Evolutionary conservation across 192 early-diverging fungal genomes (phyloP), one percentile per base, ranked within the genome.

Genomic region (Phlyctochytrium bullatum): DNA sequence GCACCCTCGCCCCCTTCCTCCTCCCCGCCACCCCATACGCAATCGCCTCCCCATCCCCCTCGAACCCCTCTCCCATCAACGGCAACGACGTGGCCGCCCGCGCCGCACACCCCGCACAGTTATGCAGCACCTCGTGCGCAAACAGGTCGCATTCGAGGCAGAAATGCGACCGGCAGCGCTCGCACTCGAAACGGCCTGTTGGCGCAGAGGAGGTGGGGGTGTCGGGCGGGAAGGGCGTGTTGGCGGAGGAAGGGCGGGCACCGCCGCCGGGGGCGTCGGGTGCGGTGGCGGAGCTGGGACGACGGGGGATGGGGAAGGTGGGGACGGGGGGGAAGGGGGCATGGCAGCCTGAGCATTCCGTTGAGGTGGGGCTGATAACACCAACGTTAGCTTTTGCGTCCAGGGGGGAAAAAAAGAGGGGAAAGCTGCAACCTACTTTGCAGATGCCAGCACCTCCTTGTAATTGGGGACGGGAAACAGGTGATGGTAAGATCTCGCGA

Each of bases 141-240:
- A 90, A 98, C 1, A 92, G 61, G 75, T 98, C 96, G 74, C 96
- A 98, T 32, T 98, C 96, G 29, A 88, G 69, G 68, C 96, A 98
- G 71, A 91, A 96, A 33, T 82, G 77, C 29, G 93, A 73, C 31
- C 79, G 72, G 72, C 96, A 98, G 24, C 83, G 78, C 17, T 83
- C 83, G 75, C 96, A 98, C 34, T 85, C 77, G 69, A 86, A 93
- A 23, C 88, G 76, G 35, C 82, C 80, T 36, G 64, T 78, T 0
- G 34, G 27, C 25, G 75, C 71, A 27, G n/a, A n/a, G n/a, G n/a
- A n/a, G n/a, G n/a, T n/a, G n/a, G n/a, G n/a, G n/a, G n/a, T n/a
- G n/a, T n/a, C n/a, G n/a, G n/a, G n/a, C n/a, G n/a, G n/a, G n/a
- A n/a, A n/a, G n/a, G n/a, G n/a, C n/a, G n/a, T n/a, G n/a, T n/a